Evolutionary conservation across 2,329 filamentous ascomycete genomes (phyloP), one percentile per base, ranked within the genome.

Genomic region (Juglanconis juglandina): DNA sequence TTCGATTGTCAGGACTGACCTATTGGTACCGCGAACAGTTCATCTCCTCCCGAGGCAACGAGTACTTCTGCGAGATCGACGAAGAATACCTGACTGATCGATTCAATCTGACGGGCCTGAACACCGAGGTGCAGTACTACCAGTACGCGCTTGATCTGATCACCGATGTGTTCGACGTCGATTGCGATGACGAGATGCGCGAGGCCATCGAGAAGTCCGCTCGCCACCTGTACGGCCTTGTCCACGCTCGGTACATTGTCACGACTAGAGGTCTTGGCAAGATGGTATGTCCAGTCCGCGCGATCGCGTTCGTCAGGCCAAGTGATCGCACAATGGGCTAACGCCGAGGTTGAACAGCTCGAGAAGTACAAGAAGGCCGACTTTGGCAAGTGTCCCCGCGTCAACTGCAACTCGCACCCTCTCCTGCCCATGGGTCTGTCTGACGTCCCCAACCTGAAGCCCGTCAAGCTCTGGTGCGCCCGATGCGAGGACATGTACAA

Each of bases 51-150:
- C 87, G 95, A 59, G 95, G 95, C 66, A 98, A 99, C 77, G 95
- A 99, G 75, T 99, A 99, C 78, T 99, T 98, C 71, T 99, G 95
- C 84, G 95, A 99, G 74, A 98, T 99, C 70, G 95, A 99, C 76
- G 95, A 99, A 75, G 95, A 99, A 70, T 99, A 99, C 76, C 84
- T 99, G 51, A 98, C 93, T 55, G 95, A 99, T 75, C 88, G 95
- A 54, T 99, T 99, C 84, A 99, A 99, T 77, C 81, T 99, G 63
- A 99, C 95, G 0, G 95, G 95, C 42, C 85, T 99, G 54, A 97
- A 98, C 77, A 94, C 92, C 41, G 95, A 99, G 74, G 95, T 99
- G 13, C 91, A 96, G 71, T 97, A 98, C 80, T 99, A 99, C 71
- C 95, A 99, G 76, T 97, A 99, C 85, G 95, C 95, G 14, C 85